Evolutionary conservation across 768 basidiomycete species (phyloP).

Genomic region (Termitomyces sp.): DNA sequence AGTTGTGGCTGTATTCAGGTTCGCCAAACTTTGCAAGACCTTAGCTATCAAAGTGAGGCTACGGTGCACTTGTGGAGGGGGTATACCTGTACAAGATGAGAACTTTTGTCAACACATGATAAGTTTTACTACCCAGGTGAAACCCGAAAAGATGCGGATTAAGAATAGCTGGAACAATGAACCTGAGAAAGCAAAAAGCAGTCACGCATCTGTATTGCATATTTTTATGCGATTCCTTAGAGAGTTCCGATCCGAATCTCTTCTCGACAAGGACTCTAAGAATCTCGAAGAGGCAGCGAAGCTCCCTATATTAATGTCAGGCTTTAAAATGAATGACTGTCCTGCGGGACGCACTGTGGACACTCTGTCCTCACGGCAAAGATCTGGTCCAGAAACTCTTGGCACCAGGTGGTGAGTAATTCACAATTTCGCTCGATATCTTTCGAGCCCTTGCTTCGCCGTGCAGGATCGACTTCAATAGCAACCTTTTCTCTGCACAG

Average conservation of each 20-base stretch:
- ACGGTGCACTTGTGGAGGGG: slow-evolving; percentile 61
- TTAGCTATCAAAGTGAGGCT: slow-evolving; percentile 84
- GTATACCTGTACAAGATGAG: slow-evolving; percentile 46
- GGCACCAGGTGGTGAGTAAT: slow-evolving; percentile 70
- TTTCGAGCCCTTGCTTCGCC: slow-evolving; percentile 53
- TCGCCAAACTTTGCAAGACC: slow-evolving; percentile 86
- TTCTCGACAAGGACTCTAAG: slow-evolving; percentile 70
- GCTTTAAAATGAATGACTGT: background rate
- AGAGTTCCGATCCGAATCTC: slow-evolving; percentile 42
- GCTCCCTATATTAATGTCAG: slow-evolving; percentile 44
- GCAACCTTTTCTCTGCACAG: slow-evolving; percentile 68
- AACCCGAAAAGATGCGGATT: slow-evolving; percentile 83
- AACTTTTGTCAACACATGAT: background rate
- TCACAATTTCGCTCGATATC: slow-evolving; percentile 66
- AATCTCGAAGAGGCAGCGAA: slow-evolving; percentile 63
- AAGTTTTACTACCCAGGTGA: slow-evolving; percentile 51
- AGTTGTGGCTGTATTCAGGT: slow-evolving; percentile 60
- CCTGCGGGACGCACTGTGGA: slow-evolving; percentile 51
- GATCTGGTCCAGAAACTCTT: slow-evolving; percentile 77
- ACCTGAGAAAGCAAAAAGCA: slow-evolving; percentile 85
- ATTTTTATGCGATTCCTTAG: slow-evolving; percentile 42
- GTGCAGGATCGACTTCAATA: slow-evolving; percentile 79
- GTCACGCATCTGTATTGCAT: slow-evolving; percentile 81
- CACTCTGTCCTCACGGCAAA: slow-evolving; percentile 69
- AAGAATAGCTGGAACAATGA: slow-evolving; percentile 87